Percentiles rank a stretch among this genome's conserved stretches.
Conservation (phyloP, 2,329 filamentous ascomycete species). For the Sclerotinia trifoliorum region DNA sequence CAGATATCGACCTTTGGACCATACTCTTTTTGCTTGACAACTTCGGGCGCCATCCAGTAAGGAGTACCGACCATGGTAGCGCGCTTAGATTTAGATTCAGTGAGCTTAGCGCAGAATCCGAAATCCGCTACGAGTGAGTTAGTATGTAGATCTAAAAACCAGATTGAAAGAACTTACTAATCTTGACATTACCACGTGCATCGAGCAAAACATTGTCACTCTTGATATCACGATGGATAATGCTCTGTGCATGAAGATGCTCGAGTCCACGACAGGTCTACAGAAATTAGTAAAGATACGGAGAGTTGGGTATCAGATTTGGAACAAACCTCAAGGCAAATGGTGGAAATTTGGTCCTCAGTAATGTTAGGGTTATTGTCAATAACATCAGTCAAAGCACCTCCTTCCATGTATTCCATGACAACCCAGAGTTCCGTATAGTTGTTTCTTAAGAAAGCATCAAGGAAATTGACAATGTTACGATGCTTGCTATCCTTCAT, state of each 20-base stretch:
- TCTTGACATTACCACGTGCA: slow-evolving; percentile 92
- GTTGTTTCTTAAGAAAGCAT: slow-evolving; percentile 94
- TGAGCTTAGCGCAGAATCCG: slow-evolving; percentile 97
- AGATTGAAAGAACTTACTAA: slow-evolving; percentile 63
- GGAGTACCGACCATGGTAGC: slow-evolving; percentile 99
- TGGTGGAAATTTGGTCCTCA: slow-evolving; percentile 96
- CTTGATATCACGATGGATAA: slow-evolving; percentile 98
- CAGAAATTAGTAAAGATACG: slow-evolving; percentile 26
- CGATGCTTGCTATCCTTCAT: slow-evolving; percentile 99
- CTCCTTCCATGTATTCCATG: slow-evolving; percentile 99
- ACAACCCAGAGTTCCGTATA: slow-evolving; percentile 98
- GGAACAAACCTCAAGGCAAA: slow-evolving; percentile 81
- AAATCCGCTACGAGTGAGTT: slow-evolving; percentile 72
- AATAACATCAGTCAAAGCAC: slow-evolving; percentile 95
- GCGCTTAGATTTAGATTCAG: slow-evolving; percentile 93
- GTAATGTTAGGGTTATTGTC: slow-evolving; percentile 94
- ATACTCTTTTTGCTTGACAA: slow-evolving; percentile 96
- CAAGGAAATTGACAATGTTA: slow-evolving; percentile 98
- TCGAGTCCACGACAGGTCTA: slow-evolving; percentile 94
- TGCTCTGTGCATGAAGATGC: slow-evolving; percentile 92
- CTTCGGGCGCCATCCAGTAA: slow-evolving; percentile 99
- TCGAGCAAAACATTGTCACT: slow-evolving; percentile 97
- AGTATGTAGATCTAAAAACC: slow-evolving; percentile 25
- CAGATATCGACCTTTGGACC: slow-evolving; percentile 98
- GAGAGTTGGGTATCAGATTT: not conserved